phyloP scores from a whole-genome alignment of 2,329 filamentous ascomycete species.

The Phaeoacremonium minimum region DNA sequence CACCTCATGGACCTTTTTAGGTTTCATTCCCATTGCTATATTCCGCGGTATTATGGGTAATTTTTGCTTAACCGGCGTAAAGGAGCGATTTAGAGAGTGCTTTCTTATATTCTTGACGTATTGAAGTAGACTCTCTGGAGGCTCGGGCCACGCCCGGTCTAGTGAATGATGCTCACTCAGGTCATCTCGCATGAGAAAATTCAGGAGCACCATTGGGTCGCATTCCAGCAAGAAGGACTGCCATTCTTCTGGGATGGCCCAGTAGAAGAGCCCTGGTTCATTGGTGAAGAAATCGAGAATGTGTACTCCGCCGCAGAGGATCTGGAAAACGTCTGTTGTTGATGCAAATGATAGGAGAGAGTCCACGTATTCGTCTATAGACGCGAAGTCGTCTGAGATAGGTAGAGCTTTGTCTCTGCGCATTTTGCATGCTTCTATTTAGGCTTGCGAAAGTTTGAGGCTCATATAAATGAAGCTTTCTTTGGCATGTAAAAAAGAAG shows the following conservation, averaged over 20 bases:
- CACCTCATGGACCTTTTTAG: constrained; percentile 94
- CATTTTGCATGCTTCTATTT: constrained; percentile 37
- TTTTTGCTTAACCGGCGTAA: constrained; percentile 37
- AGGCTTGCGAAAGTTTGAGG: background rate
- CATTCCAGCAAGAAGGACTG: constrained; percentile 68
- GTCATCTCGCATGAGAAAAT: constrained; percentile 77
- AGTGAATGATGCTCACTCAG: constrained; percentile 37
- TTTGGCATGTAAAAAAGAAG: too few species aligned
- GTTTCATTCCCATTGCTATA: constrained; percentile 86
- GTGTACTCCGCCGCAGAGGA: constrained; percentile 94
- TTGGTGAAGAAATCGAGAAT: constrained; percentile 94
- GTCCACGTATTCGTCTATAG: constrained; percentile 72
- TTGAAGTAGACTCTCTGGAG: constrained; percentile 56
- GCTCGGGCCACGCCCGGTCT: constrained; percentile 17
- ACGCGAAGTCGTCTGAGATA: constrained; percentile 63
- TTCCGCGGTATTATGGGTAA: constrained; percentile 61
- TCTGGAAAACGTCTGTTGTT: constrained; percentile 72
- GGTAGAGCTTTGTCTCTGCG: too few species aligned
- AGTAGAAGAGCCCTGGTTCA: constrained; percentile 76
- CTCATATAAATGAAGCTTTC: too few species aligned
- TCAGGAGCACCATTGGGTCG: constrained; percentile 71
- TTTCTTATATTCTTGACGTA: constrained; percentile 71
- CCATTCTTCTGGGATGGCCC: constrained; percentile 76
- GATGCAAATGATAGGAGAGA: constrained; percentile 73
- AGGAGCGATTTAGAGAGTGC: constrained; percentile 63